phyloP scores from a whole-genome alignment of 257 asterid species.

The Echium plantagineum region DNA sequence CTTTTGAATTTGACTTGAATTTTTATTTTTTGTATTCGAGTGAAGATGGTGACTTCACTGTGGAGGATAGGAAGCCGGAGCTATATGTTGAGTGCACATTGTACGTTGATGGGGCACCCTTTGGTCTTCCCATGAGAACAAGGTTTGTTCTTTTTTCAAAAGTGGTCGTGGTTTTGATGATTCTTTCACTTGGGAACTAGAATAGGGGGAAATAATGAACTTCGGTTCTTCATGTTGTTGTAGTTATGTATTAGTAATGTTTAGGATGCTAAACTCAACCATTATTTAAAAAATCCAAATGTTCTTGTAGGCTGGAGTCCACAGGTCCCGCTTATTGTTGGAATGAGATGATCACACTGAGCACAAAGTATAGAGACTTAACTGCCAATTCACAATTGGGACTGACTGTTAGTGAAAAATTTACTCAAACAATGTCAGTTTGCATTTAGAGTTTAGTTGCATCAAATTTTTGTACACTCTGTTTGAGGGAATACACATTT shows the following conservation, averaged over 20 bases:
- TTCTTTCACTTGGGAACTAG: not conserved
- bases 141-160: conserved; percentile 31
- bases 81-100: conserved; percentile 71
- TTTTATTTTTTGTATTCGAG: no score
- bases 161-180: not conserved
- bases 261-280: not conserved
- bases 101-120: conserved; percentile 89
- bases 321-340: conserved; percentile 76
- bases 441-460: not conserved
- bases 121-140: conserved; percentile 94
- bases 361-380: conserved; percentile 89
- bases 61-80: conserved; percentile 74
- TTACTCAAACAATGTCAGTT: not conserved
- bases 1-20: no score
- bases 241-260: not conserved
- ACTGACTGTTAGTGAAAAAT: conserved; percentile 48
- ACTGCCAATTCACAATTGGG: conserved; percentile 86
- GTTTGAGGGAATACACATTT: not conserved
- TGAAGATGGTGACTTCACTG: conserved; percentile 20
- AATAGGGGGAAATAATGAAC: not conserved
- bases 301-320: conserved; percentile 58
- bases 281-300: not conserved
- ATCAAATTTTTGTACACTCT: not conserved
- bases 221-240: not conserved
- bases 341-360: conserved; percentile 85